Evolutionary conservation across 2,329 filamentous ascomycete genomes (phyloP).

Genomic region (Xylariaceae sp.): DNA sequence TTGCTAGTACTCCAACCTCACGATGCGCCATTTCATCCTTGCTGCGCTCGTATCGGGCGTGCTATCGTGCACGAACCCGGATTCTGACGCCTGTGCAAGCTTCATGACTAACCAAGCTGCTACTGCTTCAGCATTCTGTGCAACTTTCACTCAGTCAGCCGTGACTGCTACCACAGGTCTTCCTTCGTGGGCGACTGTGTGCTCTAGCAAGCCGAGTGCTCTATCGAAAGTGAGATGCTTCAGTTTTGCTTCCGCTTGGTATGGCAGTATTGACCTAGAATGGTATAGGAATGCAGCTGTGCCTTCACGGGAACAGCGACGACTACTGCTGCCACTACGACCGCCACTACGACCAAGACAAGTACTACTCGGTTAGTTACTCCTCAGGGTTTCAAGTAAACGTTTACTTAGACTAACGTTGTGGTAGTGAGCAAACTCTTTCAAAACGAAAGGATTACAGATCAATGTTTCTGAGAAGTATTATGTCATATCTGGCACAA

Average conservation of each 20-base stretch:
- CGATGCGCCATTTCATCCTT: constrained; percentile 13
- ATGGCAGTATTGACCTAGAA: not conserved
- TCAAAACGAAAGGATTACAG: too few relatives aligned
- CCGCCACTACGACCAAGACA: not conserved
- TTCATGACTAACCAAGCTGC: constrained; percentile 32
- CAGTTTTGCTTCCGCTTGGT: not conserved
- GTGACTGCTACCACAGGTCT: constrained; percentile 27
- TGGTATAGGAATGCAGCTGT: constrained; percentile 27
- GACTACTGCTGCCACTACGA: constrained; percentile 14
- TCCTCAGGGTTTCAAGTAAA: too few relatives aligned
- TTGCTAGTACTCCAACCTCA: not conserved
- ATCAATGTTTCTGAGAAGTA: too few relatives aligned
- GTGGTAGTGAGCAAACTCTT: too few relatives aligned
- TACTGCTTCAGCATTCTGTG: constrained; percentile 34
- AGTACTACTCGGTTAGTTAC: constrained; percentile 9
- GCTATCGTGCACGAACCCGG: constrained; percentile 30
- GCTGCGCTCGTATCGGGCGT: constrained; percentile 16
- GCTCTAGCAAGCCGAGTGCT: constrained; percentile 27
- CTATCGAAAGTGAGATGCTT: constrained; percentile 23
- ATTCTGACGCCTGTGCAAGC: constrained; percentile 32
- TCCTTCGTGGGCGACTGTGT: constrained; percentile 25
- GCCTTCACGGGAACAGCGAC: constrained; percentile 24
- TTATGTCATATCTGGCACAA: too few relatives aligned
- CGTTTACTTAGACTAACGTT: too few relatives aligned
- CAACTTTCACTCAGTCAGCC: constrained; percentile 31